Evolutionary conservation across 306 rosid genomes (phyloP).

Genomic region (Ochetophila trinervis): DNA sequence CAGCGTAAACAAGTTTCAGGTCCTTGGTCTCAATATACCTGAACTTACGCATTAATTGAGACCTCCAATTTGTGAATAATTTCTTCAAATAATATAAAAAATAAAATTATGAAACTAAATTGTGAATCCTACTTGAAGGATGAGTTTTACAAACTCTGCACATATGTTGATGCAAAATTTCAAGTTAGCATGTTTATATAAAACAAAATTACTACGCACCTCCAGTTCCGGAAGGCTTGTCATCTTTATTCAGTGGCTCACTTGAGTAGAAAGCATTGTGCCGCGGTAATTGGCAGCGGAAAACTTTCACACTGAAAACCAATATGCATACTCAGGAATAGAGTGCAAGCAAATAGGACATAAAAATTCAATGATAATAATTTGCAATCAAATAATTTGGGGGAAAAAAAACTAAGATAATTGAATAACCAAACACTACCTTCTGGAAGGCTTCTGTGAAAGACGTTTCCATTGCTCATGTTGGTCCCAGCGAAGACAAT

Average conservation of each 20-base stretch:
- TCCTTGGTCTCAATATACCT: not conserved
- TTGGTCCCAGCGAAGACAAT: slow-evolving; percentile 75
- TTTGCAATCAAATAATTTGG: not conserved
- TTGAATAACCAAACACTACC: slow-evolving; percentile 38
- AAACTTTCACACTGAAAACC: slow-evolving; percentile 75
- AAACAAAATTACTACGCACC: slow-evolving; percentile 37
- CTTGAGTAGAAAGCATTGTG: slow-evolving; percentile 67
- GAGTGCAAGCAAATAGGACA: not conserved
- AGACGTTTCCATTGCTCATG: slow-evolving; percentile 77
- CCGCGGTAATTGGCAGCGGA: slow-evolving; percentile 65
- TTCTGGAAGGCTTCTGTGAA: slow-evolving; percentile 53
- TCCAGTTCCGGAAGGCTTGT: slow-evolving; percentile 44
- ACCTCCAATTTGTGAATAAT: too few relatives aligned
- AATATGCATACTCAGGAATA: slow-evolving; percentile 27
- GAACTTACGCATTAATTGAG: not conserved
- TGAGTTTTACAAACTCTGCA: too few relatives aligned
- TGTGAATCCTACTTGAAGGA: too few relatives aligned
- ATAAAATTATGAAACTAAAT: too few relatives aligned
- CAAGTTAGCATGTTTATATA: not conserved
- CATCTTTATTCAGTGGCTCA: slow-evolving; percentile 49
- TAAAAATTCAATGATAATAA: not conserved
- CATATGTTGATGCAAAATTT: too few relatives aligned
- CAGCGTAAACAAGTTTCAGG: not conserved
- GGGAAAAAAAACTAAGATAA: not conserved
- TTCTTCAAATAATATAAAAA: too few relatives aligned